Evolutionary conservation across 2,329 filamentous ascomycete species (phyloP).

Genomic region (Aphanocladium album): DNA sequence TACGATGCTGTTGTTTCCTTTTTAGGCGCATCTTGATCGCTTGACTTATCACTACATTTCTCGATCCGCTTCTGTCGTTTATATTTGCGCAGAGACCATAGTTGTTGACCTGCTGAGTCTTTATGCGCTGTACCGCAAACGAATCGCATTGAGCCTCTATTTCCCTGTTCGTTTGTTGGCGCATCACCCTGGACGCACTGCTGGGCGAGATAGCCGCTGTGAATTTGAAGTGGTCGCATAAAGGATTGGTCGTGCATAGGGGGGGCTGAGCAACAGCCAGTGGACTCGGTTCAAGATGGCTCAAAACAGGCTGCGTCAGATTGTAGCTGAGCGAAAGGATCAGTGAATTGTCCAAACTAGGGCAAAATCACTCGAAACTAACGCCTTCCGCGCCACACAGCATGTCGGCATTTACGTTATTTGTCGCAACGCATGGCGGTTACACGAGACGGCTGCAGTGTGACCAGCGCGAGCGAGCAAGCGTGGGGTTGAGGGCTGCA

Average conservation of each 20-base stretch:
- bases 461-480: neutral
- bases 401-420: neutral
- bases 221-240: neutral
- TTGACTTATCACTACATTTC: neutral
- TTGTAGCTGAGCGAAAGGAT: neutral
- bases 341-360: neutral
- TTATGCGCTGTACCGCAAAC: neutral
- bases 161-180: neutral
- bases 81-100: neutral
- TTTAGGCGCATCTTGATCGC: neutral
- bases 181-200: neutral
- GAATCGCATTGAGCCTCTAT: neutral
- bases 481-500: neutral
- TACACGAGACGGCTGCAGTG: constrained; percentile 1
- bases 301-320: neutral
- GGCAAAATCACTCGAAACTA: neutral
- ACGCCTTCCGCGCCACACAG: neutral
- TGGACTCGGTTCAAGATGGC: neutral
- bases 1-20: neutral
- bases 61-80: neutral
- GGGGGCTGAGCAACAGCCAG: neutral
- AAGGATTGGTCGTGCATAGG: neutral
- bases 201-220: neutral
- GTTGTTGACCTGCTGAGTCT: too few species aligned
- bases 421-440: neutral